Base-by-base conservation (phyloP, 2,329 filamentous ascomycete genomes). In the Xylariaceae sp. region DNA sequence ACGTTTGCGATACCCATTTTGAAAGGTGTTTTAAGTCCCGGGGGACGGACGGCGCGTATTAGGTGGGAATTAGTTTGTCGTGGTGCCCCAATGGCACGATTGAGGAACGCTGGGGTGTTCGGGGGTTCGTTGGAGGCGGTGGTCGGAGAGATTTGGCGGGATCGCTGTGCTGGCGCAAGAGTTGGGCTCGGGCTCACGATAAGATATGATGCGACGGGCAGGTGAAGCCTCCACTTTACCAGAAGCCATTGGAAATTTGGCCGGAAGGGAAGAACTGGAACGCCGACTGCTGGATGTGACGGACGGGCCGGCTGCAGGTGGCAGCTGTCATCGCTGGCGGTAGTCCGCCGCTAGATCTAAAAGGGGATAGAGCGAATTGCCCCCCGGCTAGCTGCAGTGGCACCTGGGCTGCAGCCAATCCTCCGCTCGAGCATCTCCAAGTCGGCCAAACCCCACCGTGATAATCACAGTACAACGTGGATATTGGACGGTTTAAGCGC, bases 1-100 rank as follows among this genome's bases (percentile, higher is more conserved):
- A 96, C 82, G 75, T 88, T 85, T 72, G 83, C 79, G 76, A 96
- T 82, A 69, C 85, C 88, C 87, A 90, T 89, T 52, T 69, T 77
- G 60, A 42, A 9, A 50, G 53, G 45, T 39, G 37, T 5, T 5
- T 30, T 30, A 30, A 30, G 23, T 30, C 37, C 37, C 37, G 37
- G 37, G 37, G 37, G 37, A 10, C 11, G 37, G 37, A 42, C 11
- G 8, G 37, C 3, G 8, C 3, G 37, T 42, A 3, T 9, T 10
- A 13, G 37, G 11, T 2, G 37, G 37, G 8, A 8, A 10, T 42
- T 3, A 13, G 11, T 42, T 42, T 13, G 37, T 42, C 8, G 37
- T 8, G 11, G 11, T 42, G 37, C 37, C 37, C 37, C 11, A 42
- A 42, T 42, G 37, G 37, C 37, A 42, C 11, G 7, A 42, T 42